Base-by-base conservation (phyloP, 2,329 filamentous ascomycete species). In the Ophiostoma himal-ulmi region DNA sequence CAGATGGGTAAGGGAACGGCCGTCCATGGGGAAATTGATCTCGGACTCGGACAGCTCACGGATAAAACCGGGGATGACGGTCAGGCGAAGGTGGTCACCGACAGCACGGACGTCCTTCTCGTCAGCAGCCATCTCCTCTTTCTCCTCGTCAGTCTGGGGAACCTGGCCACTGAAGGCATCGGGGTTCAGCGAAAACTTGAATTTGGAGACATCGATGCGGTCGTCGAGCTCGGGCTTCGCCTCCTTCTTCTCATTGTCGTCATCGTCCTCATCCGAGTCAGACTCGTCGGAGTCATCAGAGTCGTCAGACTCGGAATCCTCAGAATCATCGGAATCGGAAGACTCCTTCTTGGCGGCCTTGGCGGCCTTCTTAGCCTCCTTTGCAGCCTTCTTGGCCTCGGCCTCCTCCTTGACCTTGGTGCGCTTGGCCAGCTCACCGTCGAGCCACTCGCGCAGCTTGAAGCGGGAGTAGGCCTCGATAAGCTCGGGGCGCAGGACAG, bases 1-100 rank as follows among this genome's bases (percentile, higher is more conserved):
- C 68, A 97, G 86, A 74, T 89, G 89, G 76, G 91, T 92, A 71
- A 99, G 84, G 26, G 94, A 97, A 77, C 91, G 88, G n/a, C 95
- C 95, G 76, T 99, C 96, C 93, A 98, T 97, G 14, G 95, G 95
- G 83, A 98, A 98, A 76, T 94, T 95, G 74, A 97, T 90, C 75
- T 99, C 94, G 7, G 93, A 94, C 74, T 96, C 92, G 77, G 91
- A 90, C 71, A 99, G 86, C 76, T 99, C 94, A 73, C 90, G 89
- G 71, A 98, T 81, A 71, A 99, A 84, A 70, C 91, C 88, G n/a
- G 94, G 93, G 74, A 99, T 91, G 70, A 93, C 87, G 72, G 90
- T 89, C 10, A 88, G 84, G 10, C 88, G 88, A 68, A 99, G 84
- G 79, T 91, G 93, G 69, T 88, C 84, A 81, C 93, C 95, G 39